Conservation (phyloP, 805 yeast species). For the Starmera pachycereana region DNA sequence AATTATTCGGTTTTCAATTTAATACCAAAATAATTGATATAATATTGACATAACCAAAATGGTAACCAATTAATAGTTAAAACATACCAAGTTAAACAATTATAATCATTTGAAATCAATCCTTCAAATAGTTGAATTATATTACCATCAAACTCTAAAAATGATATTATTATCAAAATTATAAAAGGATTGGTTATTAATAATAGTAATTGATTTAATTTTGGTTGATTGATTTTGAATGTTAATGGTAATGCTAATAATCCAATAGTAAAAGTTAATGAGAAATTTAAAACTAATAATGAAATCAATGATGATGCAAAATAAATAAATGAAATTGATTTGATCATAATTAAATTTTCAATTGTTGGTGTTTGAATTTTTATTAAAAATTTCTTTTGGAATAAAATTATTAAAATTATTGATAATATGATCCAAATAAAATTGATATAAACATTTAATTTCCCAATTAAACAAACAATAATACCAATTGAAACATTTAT, state of each 20-base stretch:
- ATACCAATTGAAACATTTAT: conserved; percentile 22
- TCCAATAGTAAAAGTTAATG: conserved; percentile 68
- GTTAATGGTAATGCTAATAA: conserved; percentile 68
- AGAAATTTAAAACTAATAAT: conserved; percentile 71
- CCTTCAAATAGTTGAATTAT: conserved; percentile 28
- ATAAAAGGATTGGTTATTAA: conserved; percentile 43
- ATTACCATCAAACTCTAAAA: conserved; percentile 20
- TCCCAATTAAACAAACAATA: conserved; percentile 15
- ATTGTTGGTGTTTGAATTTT: conserved; percentile 4
- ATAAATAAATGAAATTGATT: conserved; percentile 42
- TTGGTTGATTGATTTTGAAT: conserved; percentile 26
- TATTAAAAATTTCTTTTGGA: conserved; percentile 13
- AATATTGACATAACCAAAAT: conserved; percentile 47
- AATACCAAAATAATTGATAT: conserved; percentile 13
- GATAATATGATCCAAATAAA: conserved; percentile 7
- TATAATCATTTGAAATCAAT: conserved; percentile 49
- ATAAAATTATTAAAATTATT: conserved; percentile 7
- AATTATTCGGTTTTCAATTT: not conserved
- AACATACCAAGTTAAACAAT: conserved; percentile 81
- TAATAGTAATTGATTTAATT: conserved; percentile 25
- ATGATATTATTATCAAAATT: conserved; percentile 22
- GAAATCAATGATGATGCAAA: conserved; percentile 64
- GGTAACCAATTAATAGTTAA: conserved; percentile 75
- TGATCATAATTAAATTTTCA: conserved; percentile 18
- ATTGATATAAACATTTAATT: conserved; percentile 9